Base-by-base conservation (phyloP, 306 rosid genomes). In the Sicyos edulis region DNA sequence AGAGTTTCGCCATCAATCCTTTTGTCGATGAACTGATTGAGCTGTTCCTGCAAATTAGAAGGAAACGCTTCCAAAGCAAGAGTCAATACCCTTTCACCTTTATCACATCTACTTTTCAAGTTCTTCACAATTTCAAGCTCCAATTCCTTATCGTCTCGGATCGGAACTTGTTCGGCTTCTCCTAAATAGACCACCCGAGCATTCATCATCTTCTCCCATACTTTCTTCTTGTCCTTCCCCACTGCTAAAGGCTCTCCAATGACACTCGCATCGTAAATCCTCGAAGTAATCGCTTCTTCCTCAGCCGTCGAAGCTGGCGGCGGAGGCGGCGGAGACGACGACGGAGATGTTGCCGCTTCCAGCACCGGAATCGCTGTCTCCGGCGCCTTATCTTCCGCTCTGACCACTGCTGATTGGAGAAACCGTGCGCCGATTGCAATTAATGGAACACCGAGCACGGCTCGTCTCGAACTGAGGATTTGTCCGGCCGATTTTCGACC, bases 191-290 rank as follows among this genome's bases (percentile, higher is more conserved):
- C 86, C 40, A 92, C 83, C 70, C 96, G 79, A 75, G 96, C 85
- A 69, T 82, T 88, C 96, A 88, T 88, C 82, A 92, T 50, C 91
- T 92, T 92, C 84, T 92, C 96, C 98, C 96, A 90, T 54, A 90
- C 90, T 74, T 90, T 92, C 74, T 71, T 66, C 77, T 88, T 90
- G 76, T 90, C 96, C 73, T 90, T 92, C 71, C 98, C 98, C 64
- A 88, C 78, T 55, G 98, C 96, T 83, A 81, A 49, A 37, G 98
- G 98, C 77, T 92, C 98, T 63, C 98, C 98, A 3, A 92, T 88
- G 61, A 75, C 96, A 78, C 96, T 77, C 78, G 96, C 85, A 34
- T 92, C 98, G 75, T 92, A 92, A 75, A 92, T 88, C 81, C 98
- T 87, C 80, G 96, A 88, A 20, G 85, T 77, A 77, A 87, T 79